These are phyloP conservation scores for Phytophthora pini DNA, from an alignment of 352 stramenopile genomes.

Conservation along the genomic window DNA sequence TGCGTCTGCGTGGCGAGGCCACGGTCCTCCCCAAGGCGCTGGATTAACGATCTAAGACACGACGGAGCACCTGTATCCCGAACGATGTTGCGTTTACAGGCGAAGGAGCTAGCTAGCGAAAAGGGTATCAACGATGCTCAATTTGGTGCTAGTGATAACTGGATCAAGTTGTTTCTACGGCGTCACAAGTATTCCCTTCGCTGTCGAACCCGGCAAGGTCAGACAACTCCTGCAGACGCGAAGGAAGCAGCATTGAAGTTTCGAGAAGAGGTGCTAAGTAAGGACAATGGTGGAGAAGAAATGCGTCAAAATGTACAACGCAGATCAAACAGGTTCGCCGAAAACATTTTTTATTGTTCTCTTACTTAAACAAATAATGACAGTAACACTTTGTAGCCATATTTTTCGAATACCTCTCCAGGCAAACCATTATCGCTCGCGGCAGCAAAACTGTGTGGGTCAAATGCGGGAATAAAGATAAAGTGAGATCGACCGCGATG, in stretches of 20 bases:
- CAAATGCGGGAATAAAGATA: slow-evolving; percentile 9
- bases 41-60: no score
- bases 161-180: no score
- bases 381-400: neutral
- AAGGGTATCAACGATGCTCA: no score
- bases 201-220: no score
- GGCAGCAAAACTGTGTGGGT: slow-evolving; percentile 10
- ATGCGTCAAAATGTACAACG: slow-evolving; percentile 5
- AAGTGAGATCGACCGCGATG: slow-evolving; percentile 5
- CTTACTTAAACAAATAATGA: neutral
- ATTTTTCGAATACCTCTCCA: neutral
- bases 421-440: slow-evolving; percentile 3
- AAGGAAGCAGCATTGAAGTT: neutral
- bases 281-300: slow-evolving; percentile 6
- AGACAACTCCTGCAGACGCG: slow-evolving; percentile 3
- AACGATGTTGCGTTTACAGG: no score
- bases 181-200: no score
- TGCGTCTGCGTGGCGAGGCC: no score
- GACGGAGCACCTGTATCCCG: no score
- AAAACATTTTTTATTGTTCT: no score
- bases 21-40: no score
- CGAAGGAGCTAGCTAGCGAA: no score
- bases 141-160: no score
- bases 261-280: neutral
- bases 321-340: slow-evolving; percentile 1